Conservation (phyloP, 371 early-diverging fungal genomes). For the Syncephalastrum sp. region DNA sequence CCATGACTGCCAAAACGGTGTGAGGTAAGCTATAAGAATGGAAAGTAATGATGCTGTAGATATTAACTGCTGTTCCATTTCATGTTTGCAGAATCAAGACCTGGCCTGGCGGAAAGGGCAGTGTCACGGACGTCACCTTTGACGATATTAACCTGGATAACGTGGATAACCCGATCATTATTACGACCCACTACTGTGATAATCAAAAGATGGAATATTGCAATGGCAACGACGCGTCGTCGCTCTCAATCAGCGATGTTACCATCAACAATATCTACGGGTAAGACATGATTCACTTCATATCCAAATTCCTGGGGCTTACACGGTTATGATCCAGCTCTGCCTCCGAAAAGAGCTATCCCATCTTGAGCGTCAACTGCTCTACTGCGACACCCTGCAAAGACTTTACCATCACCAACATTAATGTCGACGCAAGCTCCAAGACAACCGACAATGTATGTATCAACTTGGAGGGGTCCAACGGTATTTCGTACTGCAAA, state of each 20-base stretch:
- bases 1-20: slow-evolving; percentile 37
- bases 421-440: slow-evolving; percentile 11
- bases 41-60: no score
- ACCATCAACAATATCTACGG: slow-evolving; percentile 21
- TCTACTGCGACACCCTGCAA: slow-evolving; percentile 28
- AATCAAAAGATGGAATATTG: slow-evolving; percentile 17
- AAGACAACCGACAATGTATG: slow-evolving; percentile 25
- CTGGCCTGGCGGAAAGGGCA: slow-evolving; percentile 23
- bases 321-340: slow-evolving; percentile 8
- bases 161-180: slow-evolving; percentile 26
- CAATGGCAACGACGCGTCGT: slow-evolving; percentile 16
- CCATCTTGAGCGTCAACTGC: slow-evolving; percentile 26
- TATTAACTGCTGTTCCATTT: background rate
- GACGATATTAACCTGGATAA: slow-evolving; percentile 18
- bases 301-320: background rate
- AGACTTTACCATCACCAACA: slow-evolving; percentile 15
- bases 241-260: slow-evolving; percentile 25
- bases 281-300: slow-evolving; percentile 5
- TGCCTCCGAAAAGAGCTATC: slow-evolving; percentile 10
- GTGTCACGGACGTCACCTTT: slow-evolving; percentile 18
- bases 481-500: slow-evolving; percentile 21
- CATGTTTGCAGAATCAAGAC: slow-evolving; percentile 25
- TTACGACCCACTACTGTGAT: slow-evolving; percentile 30
- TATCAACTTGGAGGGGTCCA: slow-evolving; percentile 20
- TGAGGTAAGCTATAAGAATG: slow-evolving; percentile 10